Evolutionary conservation across 1,139 yeast genomes (phyloP).

Genomic region (Yamadazyma dendronema): DNA sequence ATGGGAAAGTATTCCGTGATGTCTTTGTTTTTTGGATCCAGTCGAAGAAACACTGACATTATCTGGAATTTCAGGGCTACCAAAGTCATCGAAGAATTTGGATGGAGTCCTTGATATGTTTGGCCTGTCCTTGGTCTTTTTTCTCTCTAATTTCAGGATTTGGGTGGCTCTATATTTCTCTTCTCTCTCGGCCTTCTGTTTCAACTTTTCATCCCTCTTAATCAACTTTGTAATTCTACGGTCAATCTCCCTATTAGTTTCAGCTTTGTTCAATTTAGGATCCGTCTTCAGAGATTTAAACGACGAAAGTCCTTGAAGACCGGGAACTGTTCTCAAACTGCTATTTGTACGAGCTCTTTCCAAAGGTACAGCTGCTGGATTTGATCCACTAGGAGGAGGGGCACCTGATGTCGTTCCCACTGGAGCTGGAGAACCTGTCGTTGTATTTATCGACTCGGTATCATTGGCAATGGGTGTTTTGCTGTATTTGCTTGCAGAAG

Average conservation of each 20-base stretch:
- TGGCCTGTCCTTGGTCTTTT: constrained; percentile 1
- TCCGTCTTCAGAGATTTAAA: constrained; percentile 26
- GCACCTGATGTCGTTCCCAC: neutral
- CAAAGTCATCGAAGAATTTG: constrained; percentile 11
- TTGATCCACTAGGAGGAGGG: constrained; percentile 1
- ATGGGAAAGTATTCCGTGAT: constrained; percentile 26
- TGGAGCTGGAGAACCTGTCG: constrained; percentile 1
- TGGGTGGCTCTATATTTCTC: constrained; percentile 5
- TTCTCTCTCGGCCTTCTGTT: constrained; percentile 19
- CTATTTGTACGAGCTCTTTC: constrained; percentile 26
- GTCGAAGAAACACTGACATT: constrained; percentile 6
- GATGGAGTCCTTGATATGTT: constrained; percentile 15
- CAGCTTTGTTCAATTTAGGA: constrained; percentile 9
- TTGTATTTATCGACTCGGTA: neutral
- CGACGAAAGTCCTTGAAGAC: constrained; percentile 27
- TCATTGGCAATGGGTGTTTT: constrained; percentile 3
- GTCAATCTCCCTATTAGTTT: constrained; percentile 29
- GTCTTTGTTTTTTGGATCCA: constrained; percentile 16
- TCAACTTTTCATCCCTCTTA: constrained; percentile 29
- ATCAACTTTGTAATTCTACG: constrained; percentile 28
- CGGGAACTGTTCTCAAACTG: constrained; percentile 20
- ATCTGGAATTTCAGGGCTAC: constrained; percentile 9
- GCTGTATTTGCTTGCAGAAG: constrained; percentile 7
- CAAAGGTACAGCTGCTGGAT: constrained; percentile 10
- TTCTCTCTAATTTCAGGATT: constrained; percentile 3